A percentile compares a stretch with the other conserved stretches of the same genome.
These are phyloP conservation scores for Geotrichum citri-aurantii DNA, from an alignment of 1,139 yeast species.

Conservation along the genomic window DNA sequence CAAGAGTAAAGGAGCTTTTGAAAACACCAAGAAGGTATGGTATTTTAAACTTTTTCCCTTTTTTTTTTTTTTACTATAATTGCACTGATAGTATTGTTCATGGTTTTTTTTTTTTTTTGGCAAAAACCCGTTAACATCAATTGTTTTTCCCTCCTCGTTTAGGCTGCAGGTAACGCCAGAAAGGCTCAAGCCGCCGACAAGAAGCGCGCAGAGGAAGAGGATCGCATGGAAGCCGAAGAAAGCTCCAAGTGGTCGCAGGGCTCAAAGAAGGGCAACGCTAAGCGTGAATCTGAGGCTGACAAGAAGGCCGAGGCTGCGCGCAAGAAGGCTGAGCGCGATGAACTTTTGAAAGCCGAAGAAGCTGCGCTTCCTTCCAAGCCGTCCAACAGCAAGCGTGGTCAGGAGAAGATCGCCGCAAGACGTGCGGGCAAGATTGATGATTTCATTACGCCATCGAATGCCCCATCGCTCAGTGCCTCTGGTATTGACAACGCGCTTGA, in stretches of 20 bases:
- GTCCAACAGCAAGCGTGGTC: conserved; percentile 57
- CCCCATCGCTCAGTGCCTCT: conserved; percentile 55
- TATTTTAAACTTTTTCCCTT: no score
- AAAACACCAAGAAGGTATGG: conserved; percentile 49
- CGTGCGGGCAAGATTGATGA: conserved; percentile 62
- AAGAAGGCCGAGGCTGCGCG: conserved; percentile 39
- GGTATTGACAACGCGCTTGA: conserved; percentile 77
- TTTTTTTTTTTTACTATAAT: no score
- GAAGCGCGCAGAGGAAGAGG: conserved; percentile 51
- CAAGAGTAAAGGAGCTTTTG: conserved; percentile 46
- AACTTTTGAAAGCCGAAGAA: conserved; percentile 56
- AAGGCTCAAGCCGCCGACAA: conserved; percentile 64
- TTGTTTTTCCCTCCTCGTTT: conserved; percentile 10
- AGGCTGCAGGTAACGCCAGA: conserved; percentile 63
- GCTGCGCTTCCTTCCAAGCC: conserved; percentile 57
- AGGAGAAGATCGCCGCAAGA: conserved; percentile 61
- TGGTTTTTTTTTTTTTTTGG: background rate
- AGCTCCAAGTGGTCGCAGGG: conserved; percentile 69
- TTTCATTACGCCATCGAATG: conserved; percentile 23
- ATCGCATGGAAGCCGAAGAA: conserved; percentile 49
- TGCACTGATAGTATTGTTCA: no score
- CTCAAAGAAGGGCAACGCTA: conserved; percentile 61
- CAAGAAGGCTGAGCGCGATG: conserved; percentile 42
- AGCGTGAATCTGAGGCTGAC: conserved; percentile 50
- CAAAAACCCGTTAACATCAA: background rate